These are phyloP conservation scores for Penicillium thymicola DNA, from an alignment of 2,329 filamentous ascomycete species.

Conservation along the genomic window DNA sequence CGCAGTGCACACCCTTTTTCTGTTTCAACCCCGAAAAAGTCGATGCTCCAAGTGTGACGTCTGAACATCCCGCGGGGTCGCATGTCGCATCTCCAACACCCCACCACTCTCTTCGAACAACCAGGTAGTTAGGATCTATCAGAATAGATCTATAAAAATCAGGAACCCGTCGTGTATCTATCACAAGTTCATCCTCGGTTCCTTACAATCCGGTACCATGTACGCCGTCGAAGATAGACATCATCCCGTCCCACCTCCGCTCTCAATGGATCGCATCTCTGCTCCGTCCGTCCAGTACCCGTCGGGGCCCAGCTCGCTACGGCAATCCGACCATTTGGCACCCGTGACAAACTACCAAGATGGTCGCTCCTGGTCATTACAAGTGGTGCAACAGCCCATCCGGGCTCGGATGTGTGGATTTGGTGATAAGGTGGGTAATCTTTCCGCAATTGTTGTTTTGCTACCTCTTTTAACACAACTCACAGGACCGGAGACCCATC, in stretches of 20 bases:
- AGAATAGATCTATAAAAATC: constrained; percentile 6
- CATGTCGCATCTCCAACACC: constrained; percentile 21
- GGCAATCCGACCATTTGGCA: constrained; percentile 35
- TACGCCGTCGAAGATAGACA: constrained; percentile 39
- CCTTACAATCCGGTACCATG: constrained; percentile 32
- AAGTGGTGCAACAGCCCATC: constrained; percentile 85
- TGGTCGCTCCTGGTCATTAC: constrained; percentile 56
- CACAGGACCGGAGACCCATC: constrained; percentile 85
- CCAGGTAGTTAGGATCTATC: constrained; percentile 2
- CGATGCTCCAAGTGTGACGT: constrained; percentile 31
- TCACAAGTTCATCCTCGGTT: constrained; percentile 21
- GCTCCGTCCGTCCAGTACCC: constrained; percentile 36
- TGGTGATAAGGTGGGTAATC: constrained; percentile 76
- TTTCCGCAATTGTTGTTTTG: neutral
- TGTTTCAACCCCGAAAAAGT: constrained; percentile 22
- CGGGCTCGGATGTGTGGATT: constrained; percentile 98
- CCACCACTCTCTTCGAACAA: neutral
- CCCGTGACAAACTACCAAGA: constrained; percentile 42
- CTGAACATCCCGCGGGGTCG: constrained; percentile 24
- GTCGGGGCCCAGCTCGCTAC: constrained; percentile 33
- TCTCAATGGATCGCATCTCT: constrained; percentile 42
- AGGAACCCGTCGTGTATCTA: constrained; percentile 10
- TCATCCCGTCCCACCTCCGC: constrained; percentile 36
- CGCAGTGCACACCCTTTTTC: neutral
- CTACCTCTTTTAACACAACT: constrained; percentile 12